A percentile compares a stretch with the other conserved stretches of the same genome.
Evolutionary conservation across 306 rosid genomes (phyloP).

Genomic region (Citrullus mucosospermus): DNA sequence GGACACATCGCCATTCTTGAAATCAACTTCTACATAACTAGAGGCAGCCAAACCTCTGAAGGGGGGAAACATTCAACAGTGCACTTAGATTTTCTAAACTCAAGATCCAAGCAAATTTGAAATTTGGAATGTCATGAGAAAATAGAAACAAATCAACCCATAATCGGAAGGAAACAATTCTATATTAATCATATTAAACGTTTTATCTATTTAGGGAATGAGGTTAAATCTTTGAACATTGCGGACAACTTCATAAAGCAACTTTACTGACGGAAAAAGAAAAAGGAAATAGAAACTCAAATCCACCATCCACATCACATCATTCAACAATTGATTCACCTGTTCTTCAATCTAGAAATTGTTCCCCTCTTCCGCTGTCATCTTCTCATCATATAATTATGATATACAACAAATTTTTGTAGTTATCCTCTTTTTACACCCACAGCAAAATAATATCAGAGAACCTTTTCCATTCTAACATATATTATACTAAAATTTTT

Average conservation of each 20-base stretch:
- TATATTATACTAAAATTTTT: not conserved
- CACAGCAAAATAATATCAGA: not conserved
- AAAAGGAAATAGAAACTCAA: not conserved
- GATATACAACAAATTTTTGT: not conserved
- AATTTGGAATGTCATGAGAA: not conserved
- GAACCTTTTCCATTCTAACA: not conserved
- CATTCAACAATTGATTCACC: not conserved
- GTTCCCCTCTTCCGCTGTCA: not conserved
- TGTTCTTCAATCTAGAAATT: not conserved
- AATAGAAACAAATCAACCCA: not conserved
- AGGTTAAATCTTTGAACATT: not conserved
- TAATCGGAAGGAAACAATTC: not conserved
- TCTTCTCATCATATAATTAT: not conserved
- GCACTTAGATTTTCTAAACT: not conserved
- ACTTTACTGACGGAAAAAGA: not conserved
- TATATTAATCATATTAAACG: not conserved
- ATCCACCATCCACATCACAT: not conserved
- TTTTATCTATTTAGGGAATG: not conserved
- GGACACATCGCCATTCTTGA: not conserved
- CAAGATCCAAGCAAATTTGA: not conserved
- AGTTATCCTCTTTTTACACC: not conserved
- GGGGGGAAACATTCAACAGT: not conserved
- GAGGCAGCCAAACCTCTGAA: not conserved
- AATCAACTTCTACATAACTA: not conserved
- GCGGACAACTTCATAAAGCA: not conserved